A percentile compares a stretch with the other conserved stretches of the same genome.
These are phyloP conservation scores for Penicillium griseofulvum DNA, from an alignment of 2,329 filamentous ascomycete species.

Conservation along the genomic window DNA sequence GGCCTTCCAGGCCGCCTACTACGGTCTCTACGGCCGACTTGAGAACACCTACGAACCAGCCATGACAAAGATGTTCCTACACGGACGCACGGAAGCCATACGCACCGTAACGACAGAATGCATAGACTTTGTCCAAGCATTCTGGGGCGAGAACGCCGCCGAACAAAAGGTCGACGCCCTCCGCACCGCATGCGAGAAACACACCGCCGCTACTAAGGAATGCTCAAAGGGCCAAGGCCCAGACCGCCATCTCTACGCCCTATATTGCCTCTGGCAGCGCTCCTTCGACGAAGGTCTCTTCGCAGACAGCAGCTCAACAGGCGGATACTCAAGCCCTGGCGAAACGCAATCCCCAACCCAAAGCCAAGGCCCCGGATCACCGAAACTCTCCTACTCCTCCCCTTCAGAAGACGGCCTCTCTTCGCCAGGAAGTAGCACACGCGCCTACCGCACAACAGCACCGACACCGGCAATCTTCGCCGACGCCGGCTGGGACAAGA, in stretches of 20 bases:
- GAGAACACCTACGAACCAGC: slow-evolving; percentile 97
- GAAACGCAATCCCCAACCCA: slow-evolving; percentile 20
- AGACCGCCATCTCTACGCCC: slow-evolving; percentile 87
- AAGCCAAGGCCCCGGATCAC: slow-evolving; percentile 22
- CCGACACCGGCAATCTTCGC: slow-evolving; percentile 74
- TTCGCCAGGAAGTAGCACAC: slow-evolving; percentile 51
- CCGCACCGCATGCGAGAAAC: slow-evolving; percentile 76
- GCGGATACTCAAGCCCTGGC: slow-evolving; percentile 63
- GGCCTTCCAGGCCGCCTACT: slow-evolving; percentile 98
- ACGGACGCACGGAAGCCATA: slow-evolving; percentile 92
- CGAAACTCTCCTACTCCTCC: slow-evolving; percentile 26
- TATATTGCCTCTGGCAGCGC: slow-evolving; percentile 94
- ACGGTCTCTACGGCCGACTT: slow-evolving; percentile 87
- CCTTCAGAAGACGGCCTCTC: slow-evolving; percentile 38
- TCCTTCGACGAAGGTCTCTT: slow-evolving; percentile 70
- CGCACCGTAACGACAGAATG: slow-evolving; percentile 79
- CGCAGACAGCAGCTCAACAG: slow-evolving; percentile 53
- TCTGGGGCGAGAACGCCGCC: slow-evolving; percentile 88
- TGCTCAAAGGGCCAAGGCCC: slow-evolving; percentile 89
- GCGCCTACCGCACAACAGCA: slow-evolving; percentile 48
- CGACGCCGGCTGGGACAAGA: slow-evolving; percentile 87
- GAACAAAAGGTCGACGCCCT: slow-evolving; percentile 83
- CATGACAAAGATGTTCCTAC: slow-evolving; percentile 93
- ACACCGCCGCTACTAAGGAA: slow-evolving; percentile 74
- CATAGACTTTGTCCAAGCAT: slow-evolving; percentile 84